Percentiles rank a stretch among this genome's conserved stretches.
phyloP scores from a whole-genome alignment of 345 rosid genomes.

The Euphorbia lathyris region DNA sequence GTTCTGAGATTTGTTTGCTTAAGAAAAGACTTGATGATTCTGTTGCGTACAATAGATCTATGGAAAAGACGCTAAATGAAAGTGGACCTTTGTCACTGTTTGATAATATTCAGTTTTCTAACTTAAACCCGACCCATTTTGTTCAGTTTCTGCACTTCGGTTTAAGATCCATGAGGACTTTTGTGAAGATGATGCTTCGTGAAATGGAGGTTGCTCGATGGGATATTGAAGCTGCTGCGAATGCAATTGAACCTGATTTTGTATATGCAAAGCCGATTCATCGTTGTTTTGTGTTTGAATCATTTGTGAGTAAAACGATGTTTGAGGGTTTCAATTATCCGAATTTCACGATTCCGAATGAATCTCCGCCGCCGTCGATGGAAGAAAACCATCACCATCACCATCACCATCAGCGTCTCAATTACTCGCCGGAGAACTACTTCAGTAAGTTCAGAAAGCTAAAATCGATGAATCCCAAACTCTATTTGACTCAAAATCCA shows the following conservation, averaged over 20 bases:
- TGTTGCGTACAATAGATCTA: slow-evolving; percentile 39
- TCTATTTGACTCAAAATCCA: slow-evolving; percentile 52
- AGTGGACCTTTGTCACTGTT: slow-evolving; percentile 60
- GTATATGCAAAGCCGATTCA: slow-evolving; percentile 47
- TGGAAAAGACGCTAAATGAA: slow-evolving; percentile 61
- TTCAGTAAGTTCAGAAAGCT: slow-evolving; percentile 48
- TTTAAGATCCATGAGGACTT: slow-evolving; percentile 54
- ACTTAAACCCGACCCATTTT: slow-evolving; percentile 46
- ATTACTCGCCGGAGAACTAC: slow-evolving; percentile 20
- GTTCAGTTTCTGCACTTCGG: slow-evolving; percentile 52
- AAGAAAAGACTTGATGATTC: slow-evolving; percentile 36
- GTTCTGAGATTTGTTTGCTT: slow-evolving; percentile 33
- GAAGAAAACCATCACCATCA: not conserved
- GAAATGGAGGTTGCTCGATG: slow-evolving; percentile 82
- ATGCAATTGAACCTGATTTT: slow-evolving; percentile 48
- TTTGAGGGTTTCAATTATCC: slow-evolving; percentile 60
- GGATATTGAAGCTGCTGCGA: slow-evolving; percentile 78
- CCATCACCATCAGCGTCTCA: not conserved
- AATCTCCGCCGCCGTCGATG: slow-evolving; percentile 7
- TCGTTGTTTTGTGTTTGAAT: slow-evolving; percentile 58
- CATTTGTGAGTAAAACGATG: slow-evolving; percentile 67
- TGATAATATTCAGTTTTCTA: slow-evolving; percentile 41
- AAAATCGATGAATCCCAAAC: slow-evolving; percentile 42
- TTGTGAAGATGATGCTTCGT: slow-evolving; percentile 59
- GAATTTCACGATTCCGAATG: slow-evolving; percentile 25